Conservation (phyloP, 2,329 filamentous ascomycete genomes). For the Madurella fahalii region DNA sequence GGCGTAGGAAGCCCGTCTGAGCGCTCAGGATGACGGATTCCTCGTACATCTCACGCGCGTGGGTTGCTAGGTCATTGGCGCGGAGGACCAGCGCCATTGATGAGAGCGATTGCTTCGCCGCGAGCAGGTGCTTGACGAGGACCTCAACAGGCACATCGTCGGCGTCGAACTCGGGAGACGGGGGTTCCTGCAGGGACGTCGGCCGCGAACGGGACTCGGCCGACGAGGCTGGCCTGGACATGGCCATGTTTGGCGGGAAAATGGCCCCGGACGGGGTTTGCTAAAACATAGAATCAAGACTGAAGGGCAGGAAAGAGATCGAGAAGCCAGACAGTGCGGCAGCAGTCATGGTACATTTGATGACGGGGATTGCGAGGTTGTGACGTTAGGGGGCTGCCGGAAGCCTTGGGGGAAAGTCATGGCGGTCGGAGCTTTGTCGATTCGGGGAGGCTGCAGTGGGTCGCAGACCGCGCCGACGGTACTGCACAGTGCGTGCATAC, state of each 20-base stretch:
- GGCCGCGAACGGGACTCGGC: constrained; percentile 13
- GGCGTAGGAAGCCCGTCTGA: constrained; percentile 63
- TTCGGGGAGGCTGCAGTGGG: too few species aligned
- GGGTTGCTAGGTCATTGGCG: constrained; percentile 79
- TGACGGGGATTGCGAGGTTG: too few species aligned
- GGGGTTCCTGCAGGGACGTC: constrained; percentile 12
- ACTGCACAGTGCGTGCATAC: too few species aligned
- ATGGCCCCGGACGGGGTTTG: neutral
- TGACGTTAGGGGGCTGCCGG: too few species aligned
- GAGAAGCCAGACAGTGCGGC: too few species aligned
- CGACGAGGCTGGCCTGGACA: constrained; percentile 18
- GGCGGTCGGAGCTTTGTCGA: too few species aligned
- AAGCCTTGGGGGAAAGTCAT: too few species aligned
- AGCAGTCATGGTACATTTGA: too few species aligned
- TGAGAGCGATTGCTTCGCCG: constrained; percentile 80
- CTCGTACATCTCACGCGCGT: constrained; percentile 71
- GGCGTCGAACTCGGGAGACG: constrained; percentile 33
- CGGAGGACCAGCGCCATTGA: constrained; percentile 79
- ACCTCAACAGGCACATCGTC: constrained; percentile 60
- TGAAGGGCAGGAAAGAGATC: too few species aligned
- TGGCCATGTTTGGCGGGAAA: constrained; percentile 6
- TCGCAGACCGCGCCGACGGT: too few species aligned
- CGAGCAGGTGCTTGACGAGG: constrained; percentile 78
- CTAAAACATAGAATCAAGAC: too few species aligned
- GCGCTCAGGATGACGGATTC: constrained; percentile 71